These are phyloP conservation scores for Phytopythium cucurbitacearum DNA, from an alignment of 352 stramenopile species.

Conservation along the genomic window DNA sequence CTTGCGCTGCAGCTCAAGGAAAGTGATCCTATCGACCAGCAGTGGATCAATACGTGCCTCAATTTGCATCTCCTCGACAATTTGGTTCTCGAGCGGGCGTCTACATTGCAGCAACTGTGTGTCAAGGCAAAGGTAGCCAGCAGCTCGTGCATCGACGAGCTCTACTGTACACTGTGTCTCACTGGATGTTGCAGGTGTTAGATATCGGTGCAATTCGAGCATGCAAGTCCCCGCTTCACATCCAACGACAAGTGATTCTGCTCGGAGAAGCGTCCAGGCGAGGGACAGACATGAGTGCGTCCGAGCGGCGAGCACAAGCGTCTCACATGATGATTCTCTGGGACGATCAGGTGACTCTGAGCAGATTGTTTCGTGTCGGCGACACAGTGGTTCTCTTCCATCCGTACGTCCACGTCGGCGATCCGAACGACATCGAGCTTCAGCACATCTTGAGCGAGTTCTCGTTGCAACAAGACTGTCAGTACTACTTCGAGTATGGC, in stretches of 20 bases:
- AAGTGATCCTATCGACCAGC: slow-evolving; percentile 16
- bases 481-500: slow-evolving; percentile 66
- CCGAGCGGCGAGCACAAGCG: slow-evolving; percentile 14
- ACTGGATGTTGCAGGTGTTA: slow-evolving; percentile 22
- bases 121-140: slow-evolving; percentile 19
- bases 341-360: slow-evolving; percentile 67
- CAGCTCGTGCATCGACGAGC: too few relatives aligned
- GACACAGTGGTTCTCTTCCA: slow-evolving; percentile 58
- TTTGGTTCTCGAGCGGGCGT: slow-evolving; percentile 15
- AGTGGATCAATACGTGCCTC: slow-evolving; percentile 17
- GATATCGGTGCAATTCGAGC: slow-evolving; percentile 67
- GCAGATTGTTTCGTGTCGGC: slow-evolving; percentile 48
- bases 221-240: slow-evolving; percentile 45
- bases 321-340: slow-evolving; percentile 60
- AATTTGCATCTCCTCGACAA: slow-evolving; percentile 21
- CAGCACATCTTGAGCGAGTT: slow-evolving; percentile 53
- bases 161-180: neutral
- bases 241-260: slow-evolving; percentile 63
- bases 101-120: slow-evolving; percentile 31
- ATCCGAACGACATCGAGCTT: slow-evolving; percentile 39
- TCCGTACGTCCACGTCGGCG: slow-evolving; percentile 55
- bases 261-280: slow-evolving; percentile 24
- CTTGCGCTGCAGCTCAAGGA: slow-evolving; percentile 28
- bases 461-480: slow-evolving; percentile 37
- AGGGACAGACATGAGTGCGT: neutral